Evolutionary conservation across 257 asterid genomes (phyloP).

Genomic region (Verbascum thapsus): DNA sequence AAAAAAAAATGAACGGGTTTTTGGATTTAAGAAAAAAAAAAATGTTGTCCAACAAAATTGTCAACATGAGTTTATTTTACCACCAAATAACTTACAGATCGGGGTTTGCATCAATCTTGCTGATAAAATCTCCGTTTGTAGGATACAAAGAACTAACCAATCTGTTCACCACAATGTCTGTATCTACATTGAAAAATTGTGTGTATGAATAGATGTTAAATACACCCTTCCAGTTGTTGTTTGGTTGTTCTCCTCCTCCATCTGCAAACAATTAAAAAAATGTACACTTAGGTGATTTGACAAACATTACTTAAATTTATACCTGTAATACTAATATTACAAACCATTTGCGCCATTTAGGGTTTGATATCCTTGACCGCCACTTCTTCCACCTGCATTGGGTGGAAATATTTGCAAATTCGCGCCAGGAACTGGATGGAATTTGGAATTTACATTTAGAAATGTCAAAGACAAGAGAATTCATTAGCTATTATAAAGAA

Average conservation of each 20-base stretch:
- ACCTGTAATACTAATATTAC: no score
- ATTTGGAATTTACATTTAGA: conserved; percentile 12
- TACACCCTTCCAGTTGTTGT: conserved; percentile 79
- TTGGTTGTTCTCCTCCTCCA: conserved; percentile 65
- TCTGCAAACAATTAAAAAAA: conserved; percentile 46
- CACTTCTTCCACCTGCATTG: conserved; percentile 50
- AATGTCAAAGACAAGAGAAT: conserved; percentile 5
- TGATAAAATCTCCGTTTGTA: conserved; percentile 75
- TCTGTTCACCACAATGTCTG: conserved; percentile 88
- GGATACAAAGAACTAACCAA: conserved; percentile 87
- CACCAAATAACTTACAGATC: conserved; percentile 80
- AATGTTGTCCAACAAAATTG: conserved; percentile 16
- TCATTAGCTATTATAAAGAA: conserved; percentile 10
- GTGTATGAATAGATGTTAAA: conserved; percentile 80
- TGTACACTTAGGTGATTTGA: conserved; percentile 21
- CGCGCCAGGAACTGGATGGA: conserved; percentile 67
- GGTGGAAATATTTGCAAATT: conserved; percentile 87
- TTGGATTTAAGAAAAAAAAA: no score
- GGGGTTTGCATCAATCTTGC: conserved; percentile 92
- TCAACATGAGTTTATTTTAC: conserved; percentile 17
- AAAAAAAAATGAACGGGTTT: no score
- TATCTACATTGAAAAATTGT: conserved; percentile 91
- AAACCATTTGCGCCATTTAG: conserved; percentile 57
- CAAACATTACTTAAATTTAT: conserved; percentile 19
- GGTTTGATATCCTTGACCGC: conserved; percentile 73